Conservation (phyloP, 2,329 filamentous ascomycete species). For the Colletotrichum somersetense region DNA sequence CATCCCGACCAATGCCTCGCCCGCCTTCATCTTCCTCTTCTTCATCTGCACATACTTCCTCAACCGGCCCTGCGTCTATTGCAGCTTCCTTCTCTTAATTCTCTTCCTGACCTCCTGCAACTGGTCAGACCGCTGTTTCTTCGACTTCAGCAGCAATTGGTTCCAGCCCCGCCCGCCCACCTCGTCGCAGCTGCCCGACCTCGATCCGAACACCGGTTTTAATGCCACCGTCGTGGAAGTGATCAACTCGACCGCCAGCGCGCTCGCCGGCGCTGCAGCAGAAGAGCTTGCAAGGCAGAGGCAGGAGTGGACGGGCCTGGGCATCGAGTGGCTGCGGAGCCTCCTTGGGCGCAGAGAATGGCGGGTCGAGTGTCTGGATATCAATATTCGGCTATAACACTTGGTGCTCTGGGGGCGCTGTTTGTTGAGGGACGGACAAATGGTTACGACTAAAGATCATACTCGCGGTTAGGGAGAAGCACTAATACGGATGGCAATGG, state of each 20-base stretch:
- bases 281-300: conserved; percentile 69
- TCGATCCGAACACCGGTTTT: conserved; percentile 52
- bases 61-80: conserved; percentile 97
- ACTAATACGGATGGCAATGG: not conserved
- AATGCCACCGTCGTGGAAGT: conserved; percentile 66
- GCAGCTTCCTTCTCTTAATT: conserved; percentile 93
- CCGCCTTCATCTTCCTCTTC: conserved; percentile 88
- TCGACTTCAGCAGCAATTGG: conserved; percentile 93
- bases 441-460: conserved; percentile 18
- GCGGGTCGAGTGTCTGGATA: conserved; percentile 90
- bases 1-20: conserved; percentile 87
- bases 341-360: conserved; percentile 87
- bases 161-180: conserved; percentile 80
- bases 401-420: not conserved
- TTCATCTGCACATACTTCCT: conserved; percentile 95
- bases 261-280: conserved; percentile 75
- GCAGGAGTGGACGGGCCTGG: conserved; percentile 80
- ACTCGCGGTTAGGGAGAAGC: conserved; percentile 4
- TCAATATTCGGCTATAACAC: conserved; percentile 81
- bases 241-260: conserved; percentile 77
- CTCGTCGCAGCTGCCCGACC: conserved; percentile 47
- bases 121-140: conserved; percentile 91
- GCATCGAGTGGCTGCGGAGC: conserved; percentile 87
- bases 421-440: not conserved
- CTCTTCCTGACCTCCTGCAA: conserved; percentile 93